Conservation (phyloP, 257 asterid species). For the Paraleonurus japonicus region DNA sequence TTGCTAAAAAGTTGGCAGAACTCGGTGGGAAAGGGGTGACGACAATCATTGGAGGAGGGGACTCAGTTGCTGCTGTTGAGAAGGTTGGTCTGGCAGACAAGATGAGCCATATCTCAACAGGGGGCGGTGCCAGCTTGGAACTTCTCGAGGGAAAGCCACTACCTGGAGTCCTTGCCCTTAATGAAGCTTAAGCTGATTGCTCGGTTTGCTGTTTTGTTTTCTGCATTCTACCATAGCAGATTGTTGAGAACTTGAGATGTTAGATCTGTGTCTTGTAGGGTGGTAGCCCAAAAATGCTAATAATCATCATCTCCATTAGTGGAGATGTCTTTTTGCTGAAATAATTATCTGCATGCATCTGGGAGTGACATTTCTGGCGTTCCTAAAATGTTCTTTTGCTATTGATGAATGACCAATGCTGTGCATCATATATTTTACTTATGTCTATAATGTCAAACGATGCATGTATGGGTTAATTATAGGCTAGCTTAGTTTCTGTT, state of each 20-base stretch:
- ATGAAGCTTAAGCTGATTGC: conserved; percentile 49
- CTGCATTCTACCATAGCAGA: background rate
- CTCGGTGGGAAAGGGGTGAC: conserved; percentile 90
- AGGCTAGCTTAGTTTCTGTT: background rate
- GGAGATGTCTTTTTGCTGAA: conserved; percentile 21
- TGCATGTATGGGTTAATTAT: background rate
- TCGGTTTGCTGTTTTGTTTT: conserved; percentile 10
- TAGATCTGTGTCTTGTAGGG: conserved; percentile 31
- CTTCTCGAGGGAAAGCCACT: conserved; percentile 85
- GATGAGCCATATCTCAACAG: conserved; percentile 96
- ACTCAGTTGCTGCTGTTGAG: conserved; percentile 96
- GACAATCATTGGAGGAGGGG: conserved; percentile 91
- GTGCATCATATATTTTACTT: background rate
- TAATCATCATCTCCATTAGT: conserved; percentile 33
- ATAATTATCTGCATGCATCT: conserved; percentile 11
- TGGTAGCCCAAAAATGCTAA: conserved; percentile 28
- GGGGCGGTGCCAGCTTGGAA: conserved; percentile 96
- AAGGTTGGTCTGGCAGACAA: conserved; percentile 86
- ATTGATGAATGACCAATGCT: background rate
- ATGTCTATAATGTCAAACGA: background rate
- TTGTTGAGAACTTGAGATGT: conserved; percentile 10
- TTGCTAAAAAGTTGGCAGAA: conserved; percentile 79
- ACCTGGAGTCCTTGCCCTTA: conserved; percentile 81
- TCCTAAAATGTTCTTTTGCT: background rate
- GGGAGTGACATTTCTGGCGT: background rate